Conservation (phyloP, 495 filamentous ascomycete genomes). For the Aspergillus conjunctus region DNA sequence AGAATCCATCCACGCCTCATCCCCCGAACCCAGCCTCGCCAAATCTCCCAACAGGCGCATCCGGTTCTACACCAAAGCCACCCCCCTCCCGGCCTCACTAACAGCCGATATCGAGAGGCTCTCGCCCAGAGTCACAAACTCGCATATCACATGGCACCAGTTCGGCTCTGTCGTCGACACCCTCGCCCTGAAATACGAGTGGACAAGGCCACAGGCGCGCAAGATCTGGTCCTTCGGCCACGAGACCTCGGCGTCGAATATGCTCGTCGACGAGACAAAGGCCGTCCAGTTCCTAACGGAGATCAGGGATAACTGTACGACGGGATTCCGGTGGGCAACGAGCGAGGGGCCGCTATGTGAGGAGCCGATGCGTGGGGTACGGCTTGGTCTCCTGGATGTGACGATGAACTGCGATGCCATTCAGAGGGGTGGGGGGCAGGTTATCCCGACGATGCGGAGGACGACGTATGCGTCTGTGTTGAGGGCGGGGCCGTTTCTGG, state of each 20-base stretch:
- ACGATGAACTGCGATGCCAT: not conserved
- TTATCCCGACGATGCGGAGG: not conserved
- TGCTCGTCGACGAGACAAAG: not conserved
- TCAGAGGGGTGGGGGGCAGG: not conserved
- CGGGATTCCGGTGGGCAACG: not conserved
- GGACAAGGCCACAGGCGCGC: not conserved
- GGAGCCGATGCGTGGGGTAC: constrained; percentile 3
- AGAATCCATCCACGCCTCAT: not conserved
- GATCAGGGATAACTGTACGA: not conserved
- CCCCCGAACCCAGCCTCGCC: not conserved
- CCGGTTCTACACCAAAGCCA: not conserved
- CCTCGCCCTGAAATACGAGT: not conserved
- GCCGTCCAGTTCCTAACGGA: not conserved
- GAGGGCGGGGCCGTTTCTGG: not conserved
- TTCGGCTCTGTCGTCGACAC: not conserved
- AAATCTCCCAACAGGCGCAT: not conserved
- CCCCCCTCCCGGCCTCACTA: not conserved
- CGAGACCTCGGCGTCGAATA: not conserved
- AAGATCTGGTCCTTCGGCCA: constrained; percentile 1
- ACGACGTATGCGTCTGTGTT: not conserved
- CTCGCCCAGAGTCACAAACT: not conserved
- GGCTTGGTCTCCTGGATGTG: not conserved
- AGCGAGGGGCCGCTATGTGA: constrained; percentile 2
- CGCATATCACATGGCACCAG: not conserved
- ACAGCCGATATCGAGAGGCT: not conserved